Evolutionary conservation across 164 flowering plant species (phyloP).

Genomic region (Liriodendron chinense): DNA sequence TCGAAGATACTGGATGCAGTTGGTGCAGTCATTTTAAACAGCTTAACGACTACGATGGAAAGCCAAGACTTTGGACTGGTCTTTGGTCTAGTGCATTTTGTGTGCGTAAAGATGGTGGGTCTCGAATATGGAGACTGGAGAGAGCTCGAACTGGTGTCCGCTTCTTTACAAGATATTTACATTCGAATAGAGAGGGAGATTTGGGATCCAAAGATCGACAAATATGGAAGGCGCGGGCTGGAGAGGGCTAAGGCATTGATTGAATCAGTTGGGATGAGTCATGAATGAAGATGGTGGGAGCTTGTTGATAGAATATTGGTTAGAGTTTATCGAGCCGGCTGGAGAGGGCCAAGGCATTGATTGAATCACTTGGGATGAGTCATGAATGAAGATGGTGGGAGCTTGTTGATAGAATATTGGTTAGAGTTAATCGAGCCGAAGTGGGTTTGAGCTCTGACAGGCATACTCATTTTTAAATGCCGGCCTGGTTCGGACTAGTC

Average conservation of each 20-base stretch:
- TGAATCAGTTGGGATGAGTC: constrained; percentile 58
- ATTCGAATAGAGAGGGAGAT: constrained; percentile 38
- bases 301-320: no score
- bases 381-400: no score
- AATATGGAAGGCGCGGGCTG: constrained; percentile 31
- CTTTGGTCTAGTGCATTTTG: constrained; percentile 61
- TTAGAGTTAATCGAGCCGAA: no score
- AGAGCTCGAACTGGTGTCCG: constrained; percentile 50
- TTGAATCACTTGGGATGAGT: constrained; percentile 62
- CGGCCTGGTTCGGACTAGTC: no score
- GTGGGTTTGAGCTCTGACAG: no score
- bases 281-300: not conserved
- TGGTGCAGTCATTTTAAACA: constrained; percentile 47
- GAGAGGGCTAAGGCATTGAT: constrained; percentile 50
- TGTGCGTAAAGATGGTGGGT: constrained; percentile 53
- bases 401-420: no score
- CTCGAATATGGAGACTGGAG: constrained; percentile 43
- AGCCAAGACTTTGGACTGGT: constrained; percentile 52
- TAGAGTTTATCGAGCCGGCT: constrained; percentile 9
- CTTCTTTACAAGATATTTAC: constrained; percentile 42
- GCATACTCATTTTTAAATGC: no score
- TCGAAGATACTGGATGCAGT: constrained; percentile 51
- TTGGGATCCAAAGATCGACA: constrained; percentile 28
- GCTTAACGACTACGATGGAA: constrained; percentile 38
- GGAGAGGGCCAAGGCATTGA: constrained; percentile 43